Percentiles rank a stretch among this genome's conserved stretches.
Conservation (phyloP, 306 rosid genomes). For the Cucurbita maxima region DNA sequence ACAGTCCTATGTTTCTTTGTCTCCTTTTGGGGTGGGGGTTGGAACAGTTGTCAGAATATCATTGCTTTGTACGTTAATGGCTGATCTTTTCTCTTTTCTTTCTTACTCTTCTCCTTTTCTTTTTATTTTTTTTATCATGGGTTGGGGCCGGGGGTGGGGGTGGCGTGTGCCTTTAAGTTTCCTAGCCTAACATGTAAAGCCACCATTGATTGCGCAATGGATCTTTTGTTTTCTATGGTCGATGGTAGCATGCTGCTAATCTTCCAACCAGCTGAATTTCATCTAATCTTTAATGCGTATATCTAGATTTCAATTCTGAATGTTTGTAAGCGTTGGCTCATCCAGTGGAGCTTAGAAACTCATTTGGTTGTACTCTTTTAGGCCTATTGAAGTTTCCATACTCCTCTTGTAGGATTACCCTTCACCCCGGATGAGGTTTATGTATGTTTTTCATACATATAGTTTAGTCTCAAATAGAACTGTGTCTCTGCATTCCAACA, state of each 20-base stretch:
- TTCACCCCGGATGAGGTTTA: background rate
- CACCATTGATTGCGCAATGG: background rate
- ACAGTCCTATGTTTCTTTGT: background rate
- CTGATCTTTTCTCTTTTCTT: background rate
- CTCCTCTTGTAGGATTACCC: background rate
- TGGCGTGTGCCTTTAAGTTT: background rate
- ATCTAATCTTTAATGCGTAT: background rate
- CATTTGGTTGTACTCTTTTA: background rate
- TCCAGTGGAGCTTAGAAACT: background rate
- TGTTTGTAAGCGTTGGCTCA: background rate
- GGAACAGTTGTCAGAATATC: background rate
- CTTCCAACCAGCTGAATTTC: background rate
- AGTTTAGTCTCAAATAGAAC: background rate
- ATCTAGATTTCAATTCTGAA: background rate
- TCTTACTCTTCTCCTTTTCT: background rate
- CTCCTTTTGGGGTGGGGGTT: background rate
- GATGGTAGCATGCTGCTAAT: background rate
- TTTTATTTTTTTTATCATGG: background rate
- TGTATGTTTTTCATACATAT: background rate
- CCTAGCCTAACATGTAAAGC: background rate
- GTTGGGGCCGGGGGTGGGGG: background rate
- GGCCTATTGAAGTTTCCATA: background rate
- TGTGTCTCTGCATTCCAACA: background rate
- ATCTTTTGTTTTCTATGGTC: background rate
- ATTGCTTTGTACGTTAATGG: background rate